Base-by-base conservation (phyloP, 2,329 filamentous ascomycete genomes). In the Domatiomyces globalis region DNA sequence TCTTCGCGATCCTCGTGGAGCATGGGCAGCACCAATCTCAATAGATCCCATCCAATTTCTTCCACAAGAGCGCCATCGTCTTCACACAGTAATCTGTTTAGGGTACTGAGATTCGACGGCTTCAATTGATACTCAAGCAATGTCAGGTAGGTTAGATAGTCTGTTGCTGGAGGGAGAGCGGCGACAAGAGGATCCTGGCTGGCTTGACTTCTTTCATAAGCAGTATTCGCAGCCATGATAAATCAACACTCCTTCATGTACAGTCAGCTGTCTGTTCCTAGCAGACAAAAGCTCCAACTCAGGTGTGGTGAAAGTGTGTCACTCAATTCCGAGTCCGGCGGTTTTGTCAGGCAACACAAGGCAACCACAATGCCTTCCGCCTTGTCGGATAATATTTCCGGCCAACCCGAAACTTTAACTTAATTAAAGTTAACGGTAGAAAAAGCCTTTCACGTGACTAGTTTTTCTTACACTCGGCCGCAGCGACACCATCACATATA, bases 41-140 rank as follows among this genome's bases (percentile, higher is more conserved):
- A 75, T 43, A 83, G 64, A 63, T 83, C 80, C 80, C 80, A 83
- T 53, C 80, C 80, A 59, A 83, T 83, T 57, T 81, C 80, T 45
- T 71, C 72, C 3, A 78, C 80, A 36, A 83, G 64, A 46, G 71
- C 74, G 52, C 75, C 71, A 70, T 83, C 79, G 54, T 76, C 71
- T 70, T 82, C 78, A 62, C 81, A 77, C 12, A 83, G 68, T 18
- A 82, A 69, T 36, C 71, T 67, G 59, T 80, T 79, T 20, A 83
- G 67, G 2, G 73, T 69, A 0, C 78, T 77, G 18, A 83, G 66
- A 49, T 74, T 78, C 50, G 76, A 72, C 36, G 71, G 69, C 6
- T 72, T 80, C 47, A 83, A 68, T 60, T 82, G 80, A 65, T 81
- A 80, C 60, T 83, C 80, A 49, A 83, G 65, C 44, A 83, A 69